A percentile compares a stretch with the other conserved stretches of the same genome.
Conservation (phyloP, 768 basidiomycete genomes). For the Collybia nuda region DNA sequence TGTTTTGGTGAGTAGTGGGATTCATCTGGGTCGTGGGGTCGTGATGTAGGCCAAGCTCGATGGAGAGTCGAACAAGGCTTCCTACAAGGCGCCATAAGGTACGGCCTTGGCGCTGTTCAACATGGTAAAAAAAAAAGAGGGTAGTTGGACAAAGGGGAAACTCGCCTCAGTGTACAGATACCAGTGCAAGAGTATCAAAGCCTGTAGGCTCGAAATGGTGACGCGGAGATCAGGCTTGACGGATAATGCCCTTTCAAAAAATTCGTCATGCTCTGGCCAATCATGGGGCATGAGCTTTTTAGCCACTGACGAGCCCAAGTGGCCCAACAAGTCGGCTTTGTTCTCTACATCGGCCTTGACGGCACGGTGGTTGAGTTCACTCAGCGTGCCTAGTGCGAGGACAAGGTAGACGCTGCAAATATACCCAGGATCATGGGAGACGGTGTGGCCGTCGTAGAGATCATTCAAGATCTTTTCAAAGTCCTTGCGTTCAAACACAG, state of each 20-base stretch:
- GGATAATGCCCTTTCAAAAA: slow-evolving; percentile 75
- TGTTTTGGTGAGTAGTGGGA: slow-evolving; percentile 31
- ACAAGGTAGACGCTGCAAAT: slow-evolving; percentile 77
- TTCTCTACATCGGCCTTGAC: slow-evolving; percentile 50
- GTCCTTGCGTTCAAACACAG: slow-evolving; percentile 67
- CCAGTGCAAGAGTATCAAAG: slow-evolving; percentile 84
- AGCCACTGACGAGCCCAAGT: slow-evolving; percentile 37
- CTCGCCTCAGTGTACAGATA: slow-evolving; percentile 85
- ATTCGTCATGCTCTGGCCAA: slow-evolving; percentile 85
- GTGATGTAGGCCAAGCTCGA: slow-evolving; percentile 85
- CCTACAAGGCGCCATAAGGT: slow-evolving; percentile 88
- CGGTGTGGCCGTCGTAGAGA: slow-evolving; percentile 58
- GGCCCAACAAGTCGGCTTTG: slow-evolving; percentile 26
- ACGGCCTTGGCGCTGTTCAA: slow-evolving; percentile 76
- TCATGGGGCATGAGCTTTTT: slow-evolving; percentile 63
- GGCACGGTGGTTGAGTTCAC: slow-evolving; percentile 75
- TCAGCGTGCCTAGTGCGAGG: slow-evolving; percentile 78
- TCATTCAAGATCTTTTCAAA: slow-evolving; percentile 65
- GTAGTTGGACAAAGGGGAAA: neutral
- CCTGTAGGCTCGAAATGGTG: slow-evolving; percentile 80
- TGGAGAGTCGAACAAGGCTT: slow-evolving; percentile 75
- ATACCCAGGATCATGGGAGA: slow-evolving; percentile 70
- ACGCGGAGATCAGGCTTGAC: slow-evolving; percentile 84
- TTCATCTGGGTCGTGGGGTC: slow-evolving; percentile 70
- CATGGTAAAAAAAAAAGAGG: slow-evolving; percentile 12